Percentiles rank a stretch among this genome's conserved stretches.
These are phyloP conservation scores for Daldinia caldariorum DNA, from an alignment of 495 filamentous ascomycete species.

Conservation along the genomic window DNA sequence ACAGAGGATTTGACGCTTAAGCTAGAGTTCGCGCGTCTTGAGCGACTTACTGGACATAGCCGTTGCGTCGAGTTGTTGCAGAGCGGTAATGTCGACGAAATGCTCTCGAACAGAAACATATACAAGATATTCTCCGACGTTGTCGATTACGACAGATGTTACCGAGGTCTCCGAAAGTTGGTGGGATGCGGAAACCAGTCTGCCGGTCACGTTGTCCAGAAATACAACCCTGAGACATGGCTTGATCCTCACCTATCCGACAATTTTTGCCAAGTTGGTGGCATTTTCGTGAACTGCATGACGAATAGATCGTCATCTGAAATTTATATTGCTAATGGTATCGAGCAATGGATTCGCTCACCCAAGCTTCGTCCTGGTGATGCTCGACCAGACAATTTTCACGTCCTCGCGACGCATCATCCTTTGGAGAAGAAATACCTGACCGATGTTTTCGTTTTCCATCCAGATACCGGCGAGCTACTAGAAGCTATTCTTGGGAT, in stretches of 20 bases:
- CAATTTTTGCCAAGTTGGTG: constrained; percentile 61
- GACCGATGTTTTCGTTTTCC: constrained; percentile 65
- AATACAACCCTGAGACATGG: constrained; percentile 48
- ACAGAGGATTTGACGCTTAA: constrained; percentile 41
- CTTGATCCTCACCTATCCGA: constrained; percentile 41
- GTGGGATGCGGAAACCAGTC: constrained; percentile 56
- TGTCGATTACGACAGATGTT: constrained; percentile 59
- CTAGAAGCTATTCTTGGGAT: constrained; percentile 63
- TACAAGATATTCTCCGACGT: constrained; percentile 59
- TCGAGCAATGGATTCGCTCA: constrained; percentile 60
- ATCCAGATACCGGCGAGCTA: constrained; percentile 52
- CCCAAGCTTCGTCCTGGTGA: constrained; percentile 45
- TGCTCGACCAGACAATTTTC: constrained; percentile 52
- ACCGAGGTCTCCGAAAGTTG: constrained; percentile 58
- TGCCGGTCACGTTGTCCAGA: constrained; percentile 57
- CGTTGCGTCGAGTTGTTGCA: constrained; percentile 56
- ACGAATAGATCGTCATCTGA: constrained; percentile 52
- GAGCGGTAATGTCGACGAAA: constrained; percentile 54
- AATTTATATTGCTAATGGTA: constrained; percentile 61
- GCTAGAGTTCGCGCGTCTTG: constrained; percentile 56
- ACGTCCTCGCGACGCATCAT: constrained; percentile 58
- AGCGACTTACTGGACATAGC: constrained; percentile 53
- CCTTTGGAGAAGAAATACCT: constrained; percentile 50
- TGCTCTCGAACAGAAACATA: constrained; percentile 60
- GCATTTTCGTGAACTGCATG: constrained; percentile 65